phyloP scores from a whole-genome alignment of 139 green algal species.

The Deuterostichococcus epilithicus region DNA sequence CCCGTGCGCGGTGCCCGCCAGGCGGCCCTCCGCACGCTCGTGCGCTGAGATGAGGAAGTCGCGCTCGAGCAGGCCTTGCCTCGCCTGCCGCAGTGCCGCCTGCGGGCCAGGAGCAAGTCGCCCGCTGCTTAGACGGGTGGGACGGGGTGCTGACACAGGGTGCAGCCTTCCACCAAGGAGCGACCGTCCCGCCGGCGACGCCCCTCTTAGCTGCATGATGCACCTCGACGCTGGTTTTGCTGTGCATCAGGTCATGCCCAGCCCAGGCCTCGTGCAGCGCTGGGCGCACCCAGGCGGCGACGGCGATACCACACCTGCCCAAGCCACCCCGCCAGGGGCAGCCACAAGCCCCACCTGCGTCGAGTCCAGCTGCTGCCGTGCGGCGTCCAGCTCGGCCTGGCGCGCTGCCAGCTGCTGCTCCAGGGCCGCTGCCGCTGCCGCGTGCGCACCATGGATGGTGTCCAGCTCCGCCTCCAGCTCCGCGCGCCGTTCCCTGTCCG shows the following conservation, averaged over 20 bases:
- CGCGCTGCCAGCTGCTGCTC: slow-evolving; percentile 29
- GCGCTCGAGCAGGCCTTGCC: slow-evolving; percentile 44
- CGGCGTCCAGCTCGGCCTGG: slow-evolving; percentile 19
- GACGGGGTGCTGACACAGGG: too few species aligned
- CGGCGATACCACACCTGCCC: too few species aligned
- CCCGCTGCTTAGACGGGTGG: too few species aligned
- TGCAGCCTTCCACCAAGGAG: too few species aligned
- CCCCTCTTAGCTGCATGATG: too few species aligned
- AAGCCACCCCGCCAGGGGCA: too few species aligned
- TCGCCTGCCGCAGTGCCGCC: slow-evolving; percentile 6
- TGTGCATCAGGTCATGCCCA: too few species aligned
- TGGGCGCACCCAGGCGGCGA: too few species aligned
- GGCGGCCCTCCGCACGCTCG: slow-evolving; percentile 49
- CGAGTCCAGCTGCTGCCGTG: slow-evolving; percentile 3
- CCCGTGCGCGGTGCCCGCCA: slow-evolving; percentile 41
- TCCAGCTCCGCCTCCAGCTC: slow-evolving; percentile 37
- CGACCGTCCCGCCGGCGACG: too few species aligned
- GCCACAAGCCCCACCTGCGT: neutral
- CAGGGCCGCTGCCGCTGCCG: slow-evolving; percentile 8
- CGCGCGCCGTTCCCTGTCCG: slow-evolving; percentile 4
- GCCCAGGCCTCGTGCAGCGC: too few species aligned
- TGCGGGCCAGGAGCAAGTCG: too few species aligned
- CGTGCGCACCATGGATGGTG: neutral
- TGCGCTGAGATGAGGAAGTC: slow-evolving; percentile 58
- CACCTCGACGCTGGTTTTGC: too few species aligned